A percentile compares a stretch with the other conserved stretches of the same genome.
phyloP scores from a whole-genome alignment of 805 yeast genomes.

The Candida chilensis region DNA sequence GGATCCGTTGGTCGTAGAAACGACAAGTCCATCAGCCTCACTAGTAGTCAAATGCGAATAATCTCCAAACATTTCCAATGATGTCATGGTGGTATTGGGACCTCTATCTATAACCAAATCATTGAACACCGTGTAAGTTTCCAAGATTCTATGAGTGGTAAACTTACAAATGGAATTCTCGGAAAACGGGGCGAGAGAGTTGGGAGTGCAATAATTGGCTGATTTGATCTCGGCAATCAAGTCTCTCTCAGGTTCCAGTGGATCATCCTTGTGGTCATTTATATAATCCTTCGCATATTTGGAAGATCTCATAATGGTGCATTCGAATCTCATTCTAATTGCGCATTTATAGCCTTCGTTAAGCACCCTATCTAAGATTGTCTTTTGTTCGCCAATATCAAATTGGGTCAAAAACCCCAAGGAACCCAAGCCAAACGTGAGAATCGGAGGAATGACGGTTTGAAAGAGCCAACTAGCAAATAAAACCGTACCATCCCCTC shows the following conservation, averaged over 20 bases:
- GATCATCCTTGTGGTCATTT: neutral
- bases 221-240: slow-evolving; percentile 10
- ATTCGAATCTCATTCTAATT: slow-evolving; percentile 40
- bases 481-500: slow-evolving; percentile 96
- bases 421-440: slow-evolving; percentile 84
- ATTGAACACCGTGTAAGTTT: slow-evolving; percentile 32
- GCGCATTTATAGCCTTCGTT: slow-evolving; percentile 36
- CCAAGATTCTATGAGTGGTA: slow-evolving; percentile 15
- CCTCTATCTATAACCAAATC: slow-evolving; percentile 46
- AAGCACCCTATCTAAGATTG: slow-evolving; percentile 22
- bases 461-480: slow-evolving; percentile 84
- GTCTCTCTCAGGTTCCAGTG: slow-evolving; percentile 4
- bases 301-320: slow-evolving; percentile 31
- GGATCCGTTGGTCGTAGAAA: slow-evolving; percentile 62
- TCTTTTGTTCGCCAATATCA: slow-evolving; percentile 26
- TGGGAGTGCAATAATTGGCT: neutral
- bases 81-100: slow-evolving; percentile 41
- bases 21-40: slow-evolving; percentile 58
- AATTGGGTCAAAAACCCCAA: slow-evolving; percentile 74
- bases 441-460: slow-evolving; percentile 81
- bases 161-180: slow-evolving; percentile 4
- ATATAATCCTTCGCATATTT: no score
- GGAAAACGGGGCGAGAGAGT: no score
- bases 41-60: slow-evolving; percentile 45
- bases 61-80: slow-evolving; percentile 39